Conservation (phyloP, 805 yeast species). For the Yueomyces sp. region DNA sequence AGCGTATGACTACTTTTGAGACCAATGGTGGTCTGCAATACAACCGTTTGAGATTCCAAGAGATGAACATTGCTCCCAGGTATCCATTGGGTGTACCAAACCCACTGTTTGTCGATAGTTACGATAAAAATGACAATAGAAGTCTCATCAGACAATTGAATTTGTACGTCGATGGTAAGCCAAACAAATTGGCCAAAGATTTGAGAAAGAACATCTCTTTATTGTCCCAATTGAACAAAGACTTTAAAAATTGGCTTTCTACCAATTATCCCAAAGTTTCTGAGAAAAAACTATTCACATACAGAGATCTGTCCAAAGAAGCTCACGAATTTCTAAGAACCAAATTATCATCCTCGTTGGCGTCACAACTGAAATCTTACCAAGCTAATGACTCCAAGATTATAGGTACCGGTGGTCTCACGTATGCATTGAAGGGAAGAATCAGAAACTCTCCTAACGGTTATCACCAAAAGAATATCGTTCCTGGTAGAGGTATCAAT, state of each 20-base stretch:
- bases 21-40: constrained; percentile 42
- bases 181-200: background rate
- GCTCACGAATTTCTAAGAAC: constrained; percentile 25
- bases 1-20: constrained; percentile 60
- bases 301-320: constrained; percentile 25
- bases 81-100: constrained; percentile 17
- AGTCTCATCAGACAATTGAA: constrained; percentile 3
- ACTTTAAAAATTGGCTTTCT: constrained; percentile 43
- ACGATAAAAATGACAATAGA: background rate
- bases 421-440: constrained; percentile 58
- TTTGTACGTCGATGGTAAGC: constrained; percentile 1
- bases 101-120: constrained; percentile 20
- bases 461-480: constrained; percentile 35
- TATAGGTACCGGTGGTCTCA: constrained; percentile 66
- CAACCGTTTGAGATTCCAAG: constrained; percentile 55
- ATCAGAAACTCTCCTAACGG: constrained; percentile 63
- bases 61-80: constrained; percentile 37
- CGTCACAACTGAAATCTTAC: constrained; percentile 1
- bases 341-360: too few relatives aligned
- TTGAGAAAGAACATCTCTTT: background rate
- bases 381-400: constrained; percentile 15
- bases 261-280: constrained; percentile 34
- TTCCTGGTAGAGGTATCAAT: constrained; percentile 55
- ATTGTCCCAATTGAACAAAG: constrained; percentile 5
- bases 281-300: constrained; percentile 15